Base-by-base conservation (phyloP, 148 eudicot species). In the Cornus kousa region DNA sequence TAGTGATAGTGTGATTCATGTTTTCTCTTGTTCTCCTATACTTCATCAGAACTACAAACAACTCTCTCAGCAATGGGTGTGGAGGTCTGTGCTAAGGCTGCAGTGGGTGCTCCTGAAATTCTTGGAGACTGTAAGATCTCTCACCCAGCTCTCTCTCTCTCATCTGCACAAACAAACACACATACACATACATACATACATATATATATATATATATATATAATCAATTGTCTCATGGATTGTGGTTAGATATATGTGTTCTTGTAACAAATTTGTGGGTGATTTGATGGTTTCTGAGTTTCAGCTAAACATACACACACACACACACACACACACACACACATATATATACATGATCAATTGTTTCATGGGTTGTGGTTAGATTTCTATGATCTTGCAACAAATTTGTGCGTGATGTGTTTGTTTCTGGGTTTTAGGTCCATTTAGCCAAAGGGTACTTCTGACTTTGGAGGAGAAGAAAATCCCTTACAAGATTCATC, bases 401-500 rank as follows among this genome's bases (percentile, higher is more conserved):
- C 5, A 16, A 60, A 60, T 60, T 19, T 60, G 66, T 62, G 11
- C 55, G 1, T 55, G 57, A 67, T 59, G 53, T 37, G 35, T 24
- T 68, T 14, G 46, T 77, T 74, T 74, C 22, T 79, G 80, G 8
- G 48, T 68, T 62, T 33, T 53, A 91, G 98, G 98, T 82, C 97
- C 98, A 19, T 94, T 92, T 80, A 39, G 83, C 75, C 98, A 92
- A 78, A 94, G 95, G 91, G 94, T 89, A 33, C 88, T 92, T 23
- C 74, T 93, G 60, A 93, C 92, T n/a, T 80, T 95, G 85, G 98
- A 93, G 82, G 98, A 91, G 85, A 95, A 95, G 91, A 88, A 89
- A 62, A 53, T 95, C 48, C 85, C 93, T 16, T 95, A 95, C 84
- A 90, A 89, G 76, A 69, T 81, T 59, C 91, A 90, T 78, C 89